phyloP scores from a whole-genome alignment of 2,329 filamentous ascomycete species.

The Akanthomyces uredinophilus region DNA sequence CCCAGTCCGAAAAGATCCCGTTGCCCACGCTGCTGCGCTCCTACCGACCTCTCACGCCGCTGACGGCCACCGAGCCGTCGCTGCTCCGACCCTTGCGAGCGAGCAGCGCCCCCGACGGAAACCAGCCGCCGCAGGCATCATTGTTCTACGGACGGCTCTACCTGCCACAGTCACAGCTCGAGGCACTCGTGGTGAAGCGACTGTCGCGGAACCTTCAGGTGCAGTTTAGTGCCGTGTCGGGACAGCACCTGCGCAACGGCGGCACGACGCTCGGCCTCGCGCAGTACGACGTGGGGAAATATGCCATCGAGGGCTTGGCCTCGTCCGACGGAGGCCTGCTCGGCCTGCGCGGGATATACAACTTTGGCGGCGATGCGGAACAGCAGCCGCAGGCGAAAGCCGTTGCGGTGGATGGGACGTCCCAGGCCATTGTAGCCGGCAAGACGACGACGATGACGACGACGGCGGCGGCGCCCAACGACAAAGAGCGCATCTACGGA shows the following conservation, averaged over 20 bases:
- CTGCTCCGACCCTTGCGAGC: constrained; percentile 17
- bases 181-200: constrained; percentile 77
- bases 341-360: constrained; percentile 85
- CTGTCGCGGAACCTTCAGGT: constrained; percentile 73
- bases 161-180: constrained; percentile 77
- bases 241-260: constrained; percentile 65
- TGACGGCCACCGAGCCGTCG: constrained; percentile 33
- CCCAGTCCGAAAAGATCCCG: constrained; percentile 68
- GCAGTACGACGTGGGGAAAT: constrained; percentile 81
- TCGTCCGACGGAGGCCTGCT: constrained; percentile 89
- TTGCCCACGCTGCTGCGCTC: constrained; percentile 74
- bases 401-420: not conserved
- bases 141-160: constrained; percentile 75
- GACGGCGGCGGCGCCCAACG: constrained; percentile 18
- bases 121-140: constrained; percentile 39
- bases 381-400: constrained; percentile 1
- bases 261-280: constrained; percentile 68
- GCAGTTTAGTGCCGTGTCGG: constrained; percentile 73
- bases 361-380: constrained; percentile 73
- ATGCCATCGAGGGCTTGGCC: constrained; percentile 82
- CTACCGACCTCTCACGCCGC: constrained; percentile 71
- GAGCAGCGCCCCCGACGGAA: not conserved
- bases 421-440: too few species aligned
- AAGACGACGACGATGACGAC: not conserved
- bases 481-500: constrained; percentile 63